Evolutionary conservation across 176 grass and related monocot genomes (phyloP).

Genomic region (Miscanthus lutarioriparius): DNA sequence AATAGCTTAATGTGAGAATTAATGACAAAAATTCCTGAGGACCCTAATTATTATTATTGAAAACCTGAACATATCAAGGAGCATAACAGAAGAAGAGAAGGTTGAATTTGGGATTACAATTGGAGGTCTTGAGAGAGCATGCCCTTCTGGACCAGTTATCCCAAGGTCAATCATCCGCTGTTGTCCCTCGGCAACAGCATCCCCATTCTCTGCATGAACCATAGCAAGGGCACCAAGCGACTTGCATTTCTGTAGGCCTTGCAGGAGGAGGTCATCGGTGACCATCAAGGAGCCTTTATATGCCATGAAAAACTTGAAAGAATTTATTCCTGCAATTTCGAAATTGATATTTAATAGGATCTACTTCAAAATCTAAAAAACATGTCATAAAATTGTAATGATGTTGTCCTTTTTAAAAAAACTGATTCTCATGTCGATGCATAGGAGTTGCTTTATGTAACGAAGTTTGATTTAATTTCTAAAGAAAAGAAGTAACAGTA

Average conservation of each 20-base stretch:
- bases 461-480: not conserved
- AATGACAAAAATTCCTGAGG: not conserved
- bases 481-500: not conserved
- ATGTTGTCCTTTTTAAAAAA: not conserved
- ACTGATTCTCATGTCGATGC: not conserved
- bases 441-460: not conserved
- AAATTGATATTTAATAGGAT: not conserved
- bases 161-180: constrained; percentile 91
- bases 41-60: not conserved
- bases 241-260: constrained; percentile 93
- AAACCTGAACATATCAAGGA: not conserved
- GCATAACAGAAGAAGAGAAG: constrained; percentile 1
- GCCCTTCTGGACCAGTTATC: constrained; percentile 94
- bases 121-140: constrained; percentile 97
- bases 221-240: constrained; percentile 93
- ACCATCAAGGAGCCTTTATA: constrained; percentile 97
- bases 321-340: constrained; percentile 79
- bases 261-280: constrained; percentile 79
- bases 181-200: constrained; percentile 90
- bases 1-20: constrained; percentile 20
- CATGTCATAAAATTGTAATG: not conserved
- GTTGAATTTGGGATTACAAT: constrained; percentile 51
- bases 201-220: constrained; percentile 98
- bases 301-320: constrained; percentile 99
- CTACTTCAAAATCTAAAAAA: not conserved